Evolutionary conservation across 2,329 filamentous ascomycete genomes (phyloP).

Genomic region (Arthrinium puccinioides): DNA sequence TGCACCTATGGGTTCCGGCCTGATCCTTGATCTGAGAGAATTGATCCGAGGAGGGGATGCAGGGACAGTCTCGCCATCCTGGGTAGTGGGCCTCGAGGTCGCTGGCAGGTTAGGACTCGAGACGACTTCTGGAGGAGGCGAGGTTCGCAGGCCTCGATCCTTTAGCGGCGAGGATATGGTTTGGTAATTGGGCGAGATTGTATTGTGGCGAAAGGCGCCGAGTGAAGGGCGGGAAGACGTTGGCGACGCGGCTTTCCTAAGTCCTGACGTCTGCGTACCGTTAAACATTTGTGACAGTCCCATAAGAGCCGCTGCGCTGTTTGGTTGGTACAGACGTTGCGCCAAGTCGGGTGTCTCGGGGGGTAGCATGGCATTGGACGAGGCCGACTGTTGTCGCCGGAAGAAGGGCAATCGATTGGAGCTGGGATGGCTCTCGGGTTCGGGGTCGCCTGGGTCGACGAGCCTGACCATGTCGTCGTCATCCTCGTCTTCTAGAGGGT

Average conservation of each 20-base stretch:
- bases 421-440: neutral
- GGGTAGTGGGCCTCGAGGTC: neutral
- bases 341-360: slow-evolving; percentile 43
- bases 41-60: slow-evolving; percentile 7
- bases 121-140: slow-evolving; percentile 30
- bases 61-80: neutral
- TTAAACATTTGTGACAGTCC: slow-evolving; percentile 45
- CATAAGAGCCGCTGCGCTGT: slow-evolving; percentile 26
- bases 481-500: neutral
- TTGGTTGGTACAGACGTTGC: slow-evolving; percentile 37
- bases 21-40: neutral
- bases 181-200: slow-evolving; percentile 36
- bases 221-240: slow-evolving; percentile 53
- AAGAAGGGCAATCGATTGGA: neutral
- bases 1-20: slow-evolving; percentile 18
- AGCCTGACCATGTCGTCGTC: neutral
- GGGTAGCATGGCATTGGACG: slow-evolving; percentile 16
- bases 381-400: neutral
- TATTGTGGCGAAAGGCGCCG: slow-evolving; percentile 31
- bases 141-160: slow-evolving; percentile 38
- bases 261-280: slow-evolving; percentile 48
- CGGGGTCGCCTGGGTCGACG: neutral
- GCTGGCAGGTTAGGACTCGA: slow-evolving; percentile 32
- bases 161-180: slow-evolving; percentile 41
- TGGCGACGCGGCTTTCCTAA: slow-evolving; percentile 40